These are phyloP conservation scores for Tripterygium wilfordii DNA, from an alignment of 177 flowering plant genomes.

Conservation along the genomic window DNA sequence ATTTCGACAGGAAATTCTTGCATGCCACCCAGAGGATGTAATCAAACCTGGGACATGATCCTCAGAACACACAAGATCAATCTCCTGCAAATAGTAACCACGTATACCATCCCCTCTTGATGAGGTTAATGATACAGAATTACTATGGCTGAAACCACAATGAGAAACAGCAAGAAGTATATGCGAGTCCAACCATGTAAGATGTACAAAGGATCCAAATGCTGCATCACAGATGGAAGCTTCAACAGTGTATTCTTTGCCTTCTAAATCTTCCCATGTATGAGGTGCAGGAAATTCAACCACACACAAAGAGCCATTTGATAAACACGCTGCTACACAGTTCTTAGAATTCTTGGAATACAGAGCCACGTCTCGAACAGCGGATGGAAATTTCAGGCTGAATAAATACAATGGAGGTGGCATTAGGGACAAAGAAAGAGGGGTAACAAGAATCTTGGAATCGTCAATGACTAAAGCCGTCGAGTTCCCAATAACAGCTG, in stretches of 20 bases:
- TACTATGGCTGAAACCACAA: slow-evolving; percentile 27
- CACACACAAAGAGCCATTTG: slow-evolving; percentile 62
- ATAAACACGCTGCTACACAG: slow-evolving; percentile 55
- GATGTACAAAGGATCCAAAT: slow-evolving; percentile 55
- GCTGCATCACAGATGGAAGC: slow-evolving; percentile 32
- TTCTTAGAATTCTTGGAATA: slow-evolving; percentile 43
- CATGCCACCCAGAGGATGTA: slow-evolving; percentile 74
- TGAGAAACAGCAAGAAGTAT: slow-evolving; percentile 59
- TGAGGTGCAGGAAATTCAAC: slow-evolving; percentile 71
- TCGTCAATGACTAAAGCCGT: slow-evolving; percentile 83
- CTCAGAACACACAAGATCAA: slow-evolving; percentile 67
- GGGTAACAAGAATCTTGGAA: slow-evolving; percentile 57
- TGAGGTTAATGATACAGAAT: slow-evolving; percentile 9
- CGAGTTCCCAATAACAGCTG: slow-evolving; percentile 78
- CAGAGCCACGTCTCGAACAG: slow-evolving; percentile 55
- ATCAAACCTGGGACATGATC: slow-evolving; percentile 47
- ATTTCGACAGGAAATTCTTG: slow-evolving; percentile 28
- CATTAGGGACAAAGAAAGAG: slow-evolving; percentile 63
- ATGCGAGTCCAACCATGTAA: slow-evolving; percentile 73
- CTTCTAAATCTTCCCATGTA: slow-evolving; percentile 81
- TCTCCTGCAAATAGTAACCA: slow-evolving; percentile 54
- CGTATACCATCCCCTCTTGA: slow-evolving; percentile 18
- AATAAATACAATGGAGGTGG: slow-evolving; percentile 92
- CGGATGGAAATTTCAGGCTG: slow-evolving; percentile 50
- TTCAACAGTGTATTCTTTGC: slow-evolving; percentile 58